Evolutionary conservation across 768 basidiomycete genomes (phyloP).

Genomic region (Boletus rufocinnamomeus): DNA sequence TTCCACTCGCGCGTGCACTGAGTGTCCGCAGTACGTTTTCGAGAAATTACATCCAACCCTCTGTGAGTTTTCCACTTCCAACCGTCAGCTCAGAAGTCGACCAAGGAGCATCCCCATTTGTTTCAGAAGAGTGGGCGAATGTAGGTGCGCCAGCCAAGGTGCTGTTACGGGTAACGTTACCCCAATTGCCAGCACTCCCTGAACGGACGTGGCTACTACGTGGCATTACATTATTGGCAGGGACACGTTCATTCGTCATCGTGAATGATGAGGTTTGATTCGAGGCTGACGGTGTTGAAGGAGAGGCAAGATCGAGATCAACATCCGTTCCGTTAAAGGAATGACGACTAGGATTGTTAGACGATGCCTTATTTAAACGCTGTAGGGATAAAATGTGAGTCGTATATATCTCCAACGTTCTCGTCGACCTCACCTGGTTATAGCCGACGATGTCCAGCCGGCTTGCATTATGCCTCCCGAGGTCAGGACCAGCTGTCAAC

Average conservation of each 20-base stretch:
- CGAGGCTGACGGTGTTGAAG: slow-evolving; percentile 52
- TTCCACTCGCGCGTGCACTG: slow-evolving; percentile 21
- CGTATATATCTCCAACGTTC: slow-evolving; percentile 4
- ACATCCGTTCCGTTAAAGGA: slow-evolving; percentile 76
- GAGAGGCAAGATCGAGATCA: slow-evolving; percentile 57
- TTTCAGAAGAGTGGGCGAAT: slow-evolving; percentile 58
- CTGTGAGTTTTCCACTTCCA: slow-evolving; percentile 53
- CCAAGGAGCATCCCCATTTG: slow-evolving; percentile 59
- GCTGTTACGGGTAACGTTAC: slow-evolving; percentile 55
- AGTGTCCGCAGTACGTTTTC: slow-evolving; percentile 9
- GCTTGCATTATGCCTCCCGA: slow-evolving; percentile 73
- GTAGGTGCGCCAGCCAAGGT: slow-evolving; percentile 50
- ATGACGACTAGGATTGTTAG: slow-evolving; percentile 56
- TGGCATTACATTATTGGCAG: slow-evolving; percentile 34
- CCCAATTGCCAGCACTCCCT: slow-evolving; percentile 84
- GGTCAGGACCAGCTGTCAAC: slow-evolving; percentile 82
- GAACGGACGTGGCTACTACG: slow-evolving; percentile 72
- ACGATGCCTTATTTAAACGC: slow-evolving; percentile 52
- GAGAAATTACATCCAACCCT: slow-evolving; percentile 45
- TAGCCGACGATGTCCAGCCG: slow-evolving; percentile 74
- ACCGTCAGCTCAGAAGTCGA: slow-evolving; percentile 52
- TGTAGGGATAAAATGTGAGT: slow-evolving; percentile 31
- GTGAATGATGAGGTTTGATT: slow-evolving; percentile 44
- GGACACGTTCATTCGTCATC: slow-evolving; percentile 41
- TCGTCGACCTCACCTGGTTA: slow-evolving; percentile 53